Evolutionary conservation across 345 rosid species (phyloP), one percentile per base, ranked within the genome.

Genomic region (Bretschneidera sinensis): DNA sequence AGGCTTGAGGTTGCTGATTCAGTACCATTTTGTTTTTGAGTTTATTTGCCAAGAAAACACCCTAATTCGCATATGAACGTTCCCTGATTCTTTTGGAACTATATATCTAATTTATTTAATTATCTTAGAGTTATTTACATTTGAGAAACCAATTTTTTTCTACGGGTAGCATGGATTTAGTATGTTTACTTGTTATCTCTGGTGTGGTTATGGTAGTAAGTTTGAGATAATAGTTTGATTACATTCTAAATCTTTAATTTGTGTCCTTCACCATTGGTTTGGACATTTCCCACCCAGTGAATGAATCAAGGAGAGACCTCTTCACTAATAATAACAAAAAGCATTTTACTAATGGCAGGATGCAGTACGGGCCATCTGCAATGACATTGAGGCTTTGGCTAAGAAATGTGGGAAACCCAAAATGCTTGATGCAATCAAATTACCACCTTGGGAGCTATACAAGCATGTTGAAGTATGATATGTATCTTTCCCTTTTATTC

Each of bases 371-470:
- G 83, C 74, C 62, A 94, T 92, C 70, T 94, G 96, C 77, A 68
- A 57, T 48, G 87, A 85, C 67, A 87, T 85, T 71, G 85, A 82
- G n/a, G 81, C 82, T 63, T 79, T 94, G 68, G 95, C 79, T 57
- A 77, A 76, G 75, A 83, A 76, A 73, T 74, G 87, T 69, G 99
- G 99, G 54, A 94, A 94, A 74, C 80, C 89, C 23, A 94, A 94
- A 77, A 85, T 94, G 96, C 57, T 79, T 60, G 96, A 88, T 54
- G 94, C 95, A 45, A 86, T 94, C 69, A 94, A 84, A 77, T 74
- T 90, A 66, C 96, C 97, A 57, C 97, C 97, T 64, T 79, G 86
- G 20, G 88, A 86, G 78, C 81, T 94, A 28, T 88, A 82, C 72
- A 80, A 80, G 72, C 87, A 81, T 77, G 95, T 94, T 61, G 92